Evolutionary conservation across 192 early-diverging fungal species (phyloP).

Genomic region (Linnemannia hyalina): DNA sequence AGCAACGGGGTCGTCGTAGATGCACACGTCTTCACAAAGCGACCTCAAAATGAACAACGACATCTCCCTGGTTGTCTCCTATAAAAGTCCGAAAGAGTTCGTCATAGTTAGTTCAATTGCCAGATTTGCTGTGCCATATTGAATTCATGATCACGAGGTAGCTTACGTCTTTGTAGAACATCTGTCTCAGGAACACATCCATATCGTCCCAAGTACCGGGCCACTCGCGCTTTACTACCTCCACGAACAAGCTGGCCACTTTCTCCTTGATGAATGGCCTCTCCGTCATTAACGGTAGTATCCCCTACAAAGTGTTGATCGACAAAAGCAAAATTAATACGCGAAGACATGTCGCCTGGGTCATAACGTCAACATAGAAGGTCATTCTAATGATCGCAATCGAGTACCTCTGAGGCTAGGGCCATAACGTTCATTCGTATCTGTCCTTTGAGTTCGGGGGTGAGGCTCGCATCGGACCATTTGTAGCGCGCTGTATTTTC

Average conservation of each 20-base stretch:
- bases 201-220: conserved; percentile 71
- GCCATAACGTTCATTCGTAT: conserved; percentile 58
- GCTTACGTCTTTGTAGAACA: conserved; percentile 62
- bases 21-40: conserved; percentile 73
- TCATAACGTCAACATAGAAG: neutral
- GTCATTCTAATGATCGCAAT: neutral
- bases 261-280: conserved; percentile 72
- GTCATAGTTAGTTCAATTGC: neutral
- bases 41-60: conserved; percentile 63
- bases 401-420: conserved; percentile 47
- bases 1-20: conserved; percentile 72
- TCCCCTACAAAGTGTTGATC: conserved; percentile 35
- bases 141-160: neutral
- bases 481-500: conserved; percentile 67
- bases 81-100: neutral
- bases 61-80: conserved; percentile 68
- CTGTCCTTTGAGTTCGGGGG: conserved; percentile 38
- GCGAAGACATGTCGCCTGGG: neutral
- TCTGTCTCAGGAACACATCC: conserved; percentile 59
- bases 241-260: conserved; percentile 67
- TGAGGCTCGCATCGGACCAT: conserved; percentile 65
- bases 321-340: neutral
- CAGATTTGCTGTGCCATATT: neutral
- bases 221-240: conserved; percentile 73
- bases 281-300: conserved; percentile 52